Evolutionary conservation across 192 early-diverging fungal species (phyloP).

Genomic region (Backusella australiensis): DNA sequence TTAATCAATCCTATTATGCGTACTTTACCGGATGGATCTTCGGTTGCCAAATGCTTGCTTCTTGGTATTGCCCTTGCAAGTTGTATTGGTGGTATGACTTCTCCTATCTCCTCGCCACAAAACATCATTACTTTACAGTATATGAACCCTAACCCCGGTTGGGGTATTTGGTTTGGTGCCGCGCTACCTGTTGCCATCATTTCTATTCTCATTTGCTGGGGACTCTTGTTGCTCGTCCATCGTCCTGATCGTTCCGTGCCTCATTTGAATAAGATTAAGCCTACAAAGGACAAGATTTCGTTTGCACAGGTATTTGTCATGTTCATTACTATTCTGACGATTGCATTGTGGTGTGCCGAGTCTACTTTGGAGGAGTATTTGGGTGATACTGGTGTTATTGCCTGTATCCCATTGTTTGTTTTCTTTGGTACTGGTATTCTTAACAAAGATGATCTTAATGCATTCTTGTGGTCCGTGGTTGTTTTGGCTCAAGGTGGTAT

Average conservation of each 20-base stretch:
- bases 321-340: constrained; percentile 58
- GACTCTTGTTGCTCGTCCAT: constrained; percentile 59
- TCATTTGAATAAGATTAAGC: constrained; percentile 42
- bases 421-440: constrained; percentile 74
- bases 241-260: constrained; percentile 52
- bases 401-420: constrained; percentile 68
- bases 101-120: constrained; percentile 78
- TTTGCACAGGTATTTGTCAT: constrained; percentile 56
- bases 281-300: constrained; percentile 40
- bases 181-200: constrained; percentile 63
- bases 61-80: constrained; percentile 77
- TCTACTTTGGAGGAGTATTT: constrained; percentile 51
- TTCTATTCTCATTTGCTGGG: constrained; percentile 65
- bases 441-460: constrained; percentile 75
- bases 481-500: constrained; percentile 77
- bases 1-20: constrained; percentile 69
- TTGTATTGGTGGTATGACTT: constrained; percentile 76
- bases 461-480: constrained; percentile 58
- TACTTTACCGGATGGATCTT: constrained; percentile 56
- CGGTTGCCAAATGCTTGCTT: constrained; percentile 64
- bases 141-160: constrained; percentile 68
- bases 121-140: constrained; percentile 74
- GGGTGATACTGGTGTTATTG: constrained; percentile 77
- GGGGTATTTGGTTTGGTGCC: constrained; percentile 72
- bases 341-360: constrained; percentile 72